Evolutionary conservation across 768 basidiomycete species (phyloP).

Genomic region (Hericium alpestre): DNA sequence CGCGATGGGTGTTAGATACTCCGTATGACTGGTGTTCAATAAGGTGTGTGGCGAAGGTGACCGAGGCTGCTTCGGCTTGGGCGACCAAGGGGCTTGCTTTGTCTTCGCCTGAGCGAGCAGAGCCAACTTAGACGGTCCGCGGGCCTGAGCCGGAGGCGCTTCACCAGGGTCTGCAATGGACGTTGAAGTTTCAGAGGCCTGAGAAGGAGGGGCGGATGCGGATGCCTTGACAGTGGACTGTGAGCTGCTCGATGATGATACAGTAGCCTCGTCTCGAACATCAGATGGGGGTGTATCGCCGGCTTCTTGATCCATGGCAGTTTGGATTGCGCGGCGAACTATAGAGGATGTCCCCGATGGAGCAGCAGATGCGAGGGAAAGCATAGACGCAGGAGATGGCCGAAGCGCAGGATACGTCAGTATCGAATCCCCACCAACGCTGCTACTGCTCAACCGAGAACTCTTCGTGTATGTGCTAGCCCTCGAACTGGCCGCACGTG

Average conservation of each 20-base stretch:
- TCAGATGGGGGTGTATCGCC: constrained; percentile 25
- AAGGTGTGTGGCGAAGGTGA: constrained; percentile 16
- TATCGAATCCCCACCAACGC: constrained; percentile 46
- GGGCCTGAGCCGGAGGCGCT: not conserved
- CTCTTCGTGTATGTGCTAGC: constrained; percentile 45
- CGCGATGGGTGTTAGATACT: constrained; percentile 70
- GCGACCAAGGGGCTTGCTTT: constrained; percentile 18
- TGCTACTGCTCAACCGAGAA: constrained; percentile 19
- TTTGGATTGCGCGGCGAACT: constrained; percentile 54
- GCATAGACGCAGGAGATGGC: constrained; percentile 49
- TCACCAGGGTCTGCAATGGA: not conserved
- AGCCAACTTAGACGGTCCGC: constrained; percentile 57
- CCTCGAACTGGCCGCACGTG: constrained; percentile 24
- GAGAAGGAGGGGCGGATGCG: not conserved
- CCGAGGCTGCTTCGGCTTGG: constrained; percentile 15
- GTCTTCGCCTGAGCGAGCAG: constrained; percentile 58
- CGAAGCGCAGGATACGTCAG: constrained; percentile 64
- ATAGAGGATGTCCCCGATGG: constrained; percentile 46
- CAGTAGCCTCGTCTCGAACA: not conserved
- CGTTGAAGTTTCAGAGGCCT: not conserved
- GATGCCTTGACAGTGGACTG: constrained; percentile 7
- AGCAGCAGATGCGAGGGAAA: constrained; percentile 12
- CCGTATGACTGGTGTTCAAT: constrained; percentile 43
- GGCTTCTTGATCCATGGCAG: constrained; percentile 55
- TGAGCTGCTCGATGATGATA: constrained; percentile 10